Conservation (phyloP, 768 basidiomycete species). For the Chlorophyllum brunneum region DNA sequence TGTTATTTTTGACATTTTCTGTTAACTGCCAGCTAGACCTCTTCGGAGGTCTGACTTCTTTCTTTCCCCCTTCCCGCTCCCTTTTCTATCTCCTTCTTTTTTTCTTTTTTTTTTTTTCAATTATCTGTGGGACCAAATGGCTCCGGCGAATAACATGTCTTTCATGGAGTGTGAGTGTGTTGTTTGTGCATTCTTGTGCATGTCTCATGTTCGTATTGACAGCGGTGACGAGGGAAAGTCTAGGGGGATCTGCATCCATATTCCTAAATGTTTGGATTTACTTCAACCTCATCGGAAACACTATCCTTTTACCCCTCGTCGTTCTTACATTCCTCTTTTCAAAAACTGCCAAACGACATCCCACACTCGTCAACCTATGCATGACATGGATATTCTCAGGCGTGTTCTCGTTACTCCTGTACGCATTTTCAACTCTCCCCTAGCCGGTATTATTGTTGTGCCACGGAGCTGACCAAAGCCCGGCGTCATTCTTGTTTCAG, state of each 20-base stretch:
- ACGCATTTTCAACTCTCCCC: too few species aligned
- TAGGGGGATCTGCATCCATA: conserved; percentile 15
- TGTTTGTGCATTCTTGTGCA: neutral
- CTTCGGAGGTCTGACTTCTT: conserved; percentile 7
- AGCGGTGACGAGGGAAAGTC: neutral
- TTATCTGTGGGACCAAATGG: neutral
- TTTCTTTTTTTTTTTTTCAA: neutral
- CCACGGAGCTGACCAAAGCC: too few species aligned
- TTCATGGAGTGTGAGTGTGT: neutral
- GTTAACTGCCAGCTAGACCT: conserved; percentile 19
- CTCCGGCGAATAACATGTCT: neutral
- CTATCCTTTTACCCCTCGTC: conserved; percentile 40
- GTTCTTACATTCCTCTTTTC: conserved; percentile 41
- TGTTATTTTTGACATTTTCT: neutral
- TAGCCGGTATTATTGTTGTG: too few species aligned
- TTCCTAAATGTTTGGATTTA: conserved; percentile 38
- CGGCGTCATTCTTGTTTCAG: conserved; percentile 18
- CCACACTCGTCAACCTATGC: conserved; percentile 42
- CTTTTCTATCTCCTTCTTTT: neutral
- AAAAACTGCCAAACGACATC: conserved; percentile 33
- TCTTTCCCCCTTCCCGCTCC: conserved; percentile 17
- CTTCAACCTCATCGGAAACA: conserved; percentile 43
- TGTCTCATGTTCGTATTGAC: neutral
- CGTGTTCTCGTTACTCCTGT: conserved; percentile 40
- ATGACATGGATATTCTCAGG: conserved; percentile 46